phyloP scores from a whole-genome alignment of 2,329 filamentous ascomycete species.

The Fusarium sp. region DNA sequence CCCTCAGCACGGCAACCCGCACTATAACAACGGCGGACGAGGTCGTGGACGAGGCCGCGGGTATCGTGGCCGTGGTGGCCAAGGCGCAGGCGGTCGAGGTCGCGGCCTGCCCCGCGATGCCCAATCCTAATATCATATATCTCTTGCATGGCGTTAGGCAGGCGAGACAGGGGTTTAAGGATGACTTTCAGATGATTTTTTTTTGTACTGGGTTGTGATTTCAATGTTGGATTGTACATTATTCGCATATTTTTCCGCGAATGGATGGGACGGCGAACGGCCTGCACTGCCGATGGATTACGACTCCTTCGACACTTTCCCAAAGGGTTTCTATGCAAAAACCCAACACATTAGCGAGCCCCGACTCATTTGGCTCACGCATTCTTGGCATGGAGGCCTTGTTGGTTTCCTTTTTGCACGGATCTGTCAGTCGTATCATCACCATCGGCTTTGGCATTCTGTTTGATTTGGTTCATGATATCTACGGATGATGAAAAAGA shows the following conservation, averaged over 20 bases:
- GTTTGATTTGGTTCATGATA: conserved; percentile 46
- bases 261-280: conserved; percentile 50
- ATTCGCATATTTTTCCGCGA: conserved; percentile 53
- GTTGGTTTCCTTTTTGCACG: conserved; percentile 39
- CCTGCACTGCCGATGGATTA: conserved; percentile 47
- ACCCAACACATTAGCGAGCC: conserved; percentile 27
- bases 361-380: conserved; percentile 31
- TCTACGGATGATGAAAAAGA: conserved; percentile 46
- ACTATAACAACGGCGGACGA: conserved; percentile 49
- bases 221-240: conserved; percentile 56
- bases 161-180: conserved; percentile 35
- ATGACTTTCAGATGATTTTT: conserved; percentile 44
- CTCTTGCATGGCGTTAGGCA: conserved; percentile 44
- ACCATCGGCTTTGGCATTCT: conserved; percentile 47
- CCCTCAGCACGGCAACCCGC: conserved; percentile 50
- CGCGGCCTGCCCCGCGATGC: conserved; percentile 51
- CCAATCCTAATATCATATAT: conserved; percentile 48
- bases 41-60: conserved; percentile 53
- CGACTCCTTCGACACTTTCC: conserved; percentile 38
- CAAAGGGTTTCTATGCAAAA: conserved; percentile 22
- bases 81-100: conserved; percentile 49
- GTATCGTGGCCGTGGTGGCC: conserved; percentile 53
- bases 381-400: conserved; percentile 28
- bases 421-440: conserved; percentile 44
- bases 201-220: conserved; percentile 46